phyloP scores from a whole-genome alignment of 2,329 filamentous ascomycete genomes.

The Grosmannia clavigera region DNA sequence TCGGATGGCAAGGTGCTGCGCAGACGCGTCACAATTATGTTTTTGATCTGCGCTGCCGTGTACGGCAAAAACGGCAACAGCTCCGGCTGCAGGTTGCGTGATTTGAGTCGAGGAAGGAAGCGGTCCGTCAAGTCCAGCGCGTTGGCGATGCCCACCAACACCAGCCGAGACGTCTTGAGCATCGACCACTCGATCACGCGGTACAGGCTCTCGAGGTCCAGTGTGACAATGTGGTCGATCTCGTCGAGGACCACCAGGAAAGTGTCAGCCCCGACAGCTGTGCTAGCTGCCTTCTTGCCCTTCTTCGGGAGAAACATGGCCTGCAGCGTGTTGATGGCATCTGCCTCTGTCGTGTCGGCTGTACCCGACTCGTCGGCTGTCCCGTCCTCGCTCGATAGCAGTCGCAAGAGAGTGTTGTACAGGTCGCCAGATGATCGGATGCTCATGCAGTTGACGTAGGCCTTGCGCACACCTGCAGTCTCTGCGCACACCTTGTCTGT shows the following conservation, averaged over 20 bases:
- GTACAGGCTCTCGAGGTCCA: slow-evolving; percentile 83
- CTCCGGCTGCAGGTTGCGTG: slow-evolving; percentile 79
- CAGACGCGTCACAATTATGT: slow-evolving; percentile 74
- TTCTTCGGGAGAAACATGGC: slow-evolving; percentile 56
- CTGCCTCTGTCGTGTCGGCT: slow-evolving; percentile 46
- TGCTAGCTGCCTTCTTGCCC: slow-evolving; percentile 2
- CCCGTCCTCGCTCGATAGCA: slow-evolving; percentile 29
- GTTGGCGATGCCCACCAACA: slow-evolving; percentile 89
- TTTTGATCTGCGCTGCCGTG: slow-evolving; percentile 73
- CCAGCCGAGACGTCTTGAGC: slow-evolving; percentile 62
- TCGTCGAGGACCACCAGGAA: slow-evolving; percentile 88
- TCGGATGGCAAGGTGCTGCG: slow-evolving; percentile 55
- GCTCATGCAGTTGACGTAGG: slow-evolving; percentile 94
- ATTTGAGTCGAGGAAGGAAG: slow-evolving; percentile 84
- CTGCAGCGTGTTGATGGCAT: slow-evolving; percentile 56
- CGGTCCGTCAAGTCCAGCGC: slow-evolving; percentile 91
- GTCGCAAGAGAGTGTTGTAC: slow-evolving; percentile 64
- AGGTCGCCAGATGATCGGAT: slow-evolving; percentile 80
- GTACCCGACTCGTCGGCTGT: neutral
- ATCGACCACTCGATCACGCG: slow-evolving; percentile 95
- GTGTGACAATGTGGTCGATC: slow-evolving; percentile 82
- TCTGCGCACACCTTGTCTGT: slow-evolving; percentile 44
- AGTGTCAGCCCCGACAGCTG: slow-evolving; percentile 26
- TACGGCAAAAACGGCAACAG: slow-evolving; percentile 90
- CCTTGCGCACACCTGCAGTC: slow-evolving; percentile 46